Base-by-base conservation (phyloP, 805 yeast species). In the Candida vartiovaarae region DNA sequence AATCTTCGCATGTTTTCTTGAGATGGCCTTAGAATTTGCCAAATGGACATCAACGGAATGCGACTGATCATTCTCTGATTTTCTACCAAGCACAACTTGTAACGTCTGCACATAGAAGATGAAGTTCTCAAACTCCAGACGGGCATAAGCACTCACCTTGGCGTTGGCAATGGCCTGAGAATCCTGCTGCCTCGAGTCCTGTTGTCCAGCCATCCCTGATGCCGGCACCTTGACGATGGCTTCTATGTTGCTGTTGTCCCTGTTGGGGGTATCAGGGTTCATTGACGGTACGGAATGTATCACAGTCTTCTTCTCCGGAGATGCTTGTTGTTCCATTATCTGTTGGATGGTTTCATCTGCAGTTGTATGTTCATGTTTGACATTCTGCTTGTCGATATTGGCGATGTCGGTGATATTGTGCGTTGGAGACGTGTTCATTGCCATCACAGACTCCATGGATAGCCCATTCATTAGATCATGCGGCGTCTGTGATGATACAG, bases 91-190 rank as follows among this genome's bases (percentile, higher is more conserved):
- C 7, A 91, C 76, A 2, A 91, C 96, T 63, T 93, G 97, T 58
- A 93, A 72, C 1, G 99, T 93, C 65, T 93, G 99, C 8, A 93
- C 96, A 55, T 91, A 93, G 60, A 93, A 93, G 3, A 96, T 90
- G 61, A 84, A 91, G 50, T 86, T 79, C 47, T 86, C 96, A 62
- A 93, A 93, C 61, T 93, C 98, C 34, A 93, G 67, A 53, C 89
- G 69, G 2, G 93, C 93, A 61, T 71, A 71, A 2, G 75, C 75
- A 4, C 70, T 64, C 8, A 71, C 71, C 37, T 69, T 67, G 4
- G 74, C 61, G 25, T 45, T 49, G 29, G 36, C 3, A 32, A 42
- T 35, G 10, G 27, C 40, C 4, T 38, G 33, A 3, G 46, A 31
- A 3, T 34, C 45, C 6, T 49, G 28, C 43, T 10, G 20, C 11